These are phyloP conservation scores for Tolypocladium pustulatum DNA, from an alignment of 2,329 filamentous ascomycete species.

Conservation along the genomic window DNA sequence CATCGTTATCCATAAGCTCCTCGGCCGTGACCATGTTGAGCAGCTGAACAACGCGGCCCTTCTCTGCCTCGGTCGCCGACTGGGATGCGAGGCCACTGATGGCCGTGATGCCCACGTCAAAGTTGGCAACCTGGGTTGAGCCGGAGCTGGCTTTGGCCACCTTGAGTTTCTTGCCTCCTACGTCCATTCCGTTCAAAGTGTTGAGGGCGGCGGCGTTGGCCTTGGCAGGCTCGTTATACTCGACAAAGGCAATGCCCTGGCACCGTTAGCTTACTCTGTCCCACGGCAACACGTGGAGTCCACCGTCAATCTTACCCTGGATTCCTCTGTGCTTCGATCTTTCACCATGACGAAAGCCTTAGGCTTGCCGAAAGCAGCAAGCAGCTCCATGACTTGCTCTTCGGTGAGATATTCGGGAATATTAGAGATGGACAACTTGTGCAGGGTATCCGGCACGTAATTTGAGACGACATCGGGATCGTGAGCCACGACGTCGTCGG, in stretches of 20 bases:
- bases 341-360: constrained; percentile 89
- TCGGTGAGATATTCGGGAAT: constrained; percentile 82
- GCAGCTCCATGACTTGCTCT: constrained; percentile 81
- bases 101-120: constrained; percentile 93
- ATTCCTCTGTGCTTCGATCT: constrained; percentile 75
- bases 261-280: neutral
- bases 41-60: constrained; percentile 76
- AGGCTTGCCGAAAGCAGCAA: constrained; percentile 84
- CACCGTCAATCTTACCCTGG: constrained; percentile 50
- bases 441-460: constrained; percentile 79
- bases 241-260: constrained; percentile 92
- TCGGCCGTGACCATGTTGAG: constrained; percentile 98
- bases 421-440: constrained; percentile 90
- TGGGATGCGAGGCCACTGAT: constrained; percentile 97
- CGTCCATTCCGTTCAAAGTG: constrained; percentile 84
- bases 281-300: neutral
- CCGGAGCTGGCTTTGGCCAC: constrained; percentile 86
- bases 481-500: constrained; percentile 56
- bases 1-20: constrained; percentile 85
- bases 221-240: constrained; percentile 64
- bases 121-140: constrained; percentile 79
- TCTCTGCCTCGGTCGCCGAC: constrained; percentile 65
- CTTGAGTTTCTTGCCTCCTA: constrained; percentile 77
- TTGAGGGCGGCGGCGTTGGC: constrained; percentile 80
- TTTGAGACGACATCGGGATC: constrained; percentile 69